Conservation (phyloP, 805 yeast species). For the Candida ortonii region DNA sequence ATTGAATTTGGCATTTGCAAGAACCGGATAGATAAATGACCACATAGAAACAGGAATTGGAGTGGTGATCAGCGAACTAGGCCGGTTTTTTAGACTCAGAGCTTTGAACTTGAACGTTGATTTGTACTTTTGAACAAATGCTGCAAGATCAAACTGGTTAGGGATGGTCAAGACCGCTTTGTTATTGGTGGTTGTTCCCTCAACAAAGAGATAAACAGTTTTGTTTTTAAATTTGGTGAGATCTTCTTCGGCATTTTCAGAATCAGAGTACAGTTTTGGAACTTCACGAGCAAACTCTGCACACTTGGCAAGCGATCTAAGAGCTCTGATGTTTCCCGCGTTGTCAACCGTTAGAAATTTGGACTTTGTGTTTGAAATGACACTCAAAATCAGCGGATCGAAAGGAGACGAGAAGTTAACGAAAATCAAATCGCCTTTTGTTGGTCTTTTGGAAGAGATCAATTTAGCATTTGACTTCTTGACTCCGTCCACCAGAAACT, state of each 20-base stretch:
- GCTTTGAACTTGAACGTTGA: conserved; percentile 32
- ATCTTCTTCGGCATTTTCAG: conserved; percentile 12
- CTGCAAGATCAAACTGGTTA: conserved; percentile 19
- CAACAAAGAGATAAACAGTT: conserved; percentile 58
- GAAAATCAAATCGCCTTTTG: conserved; percentile 48
- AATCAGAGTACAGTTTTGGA: conserved; percentile 5
- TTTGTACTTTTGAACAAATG: conserved; percentile 8
- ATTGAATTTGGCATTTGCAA: conserved; percentile 13
- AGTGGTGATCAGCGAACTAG: conserved; percentile 36
- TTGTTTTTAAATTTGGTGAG: conserved; percentile 35
- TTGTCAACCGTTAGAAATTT: conserved; percentile 22
- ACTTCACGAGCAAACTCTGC: conserved; percentile 20
- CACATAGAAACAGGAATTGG: conserved; percentile 26
- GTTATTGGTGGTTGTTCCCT: conserved; percentile 86
- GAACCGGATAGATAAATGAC: conserved; percentile 11
- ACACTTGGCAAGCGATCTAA: conserved; percentile 14
- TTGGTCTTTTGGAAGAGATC: conserved; percentile 35
- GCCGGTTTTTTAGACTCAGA: conserved; percentile 38
- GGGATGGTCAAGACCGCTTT: conserved; percentile 65
- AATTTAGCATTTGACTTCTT: conserved; percentile 39
- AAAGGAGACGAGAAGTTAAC: conserved; percentile 59
- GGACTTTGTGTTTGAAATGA: conserved; percentile 11
- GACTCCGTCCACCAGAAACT: conserved; percentile 46
- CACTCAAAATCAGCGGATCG: conserved; percentile 42
- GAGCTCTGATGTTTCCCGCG: conserved; percentile 8